Conservation (phyloP, 352 stramenopile species). For the Pythium periplocum region DNA sequence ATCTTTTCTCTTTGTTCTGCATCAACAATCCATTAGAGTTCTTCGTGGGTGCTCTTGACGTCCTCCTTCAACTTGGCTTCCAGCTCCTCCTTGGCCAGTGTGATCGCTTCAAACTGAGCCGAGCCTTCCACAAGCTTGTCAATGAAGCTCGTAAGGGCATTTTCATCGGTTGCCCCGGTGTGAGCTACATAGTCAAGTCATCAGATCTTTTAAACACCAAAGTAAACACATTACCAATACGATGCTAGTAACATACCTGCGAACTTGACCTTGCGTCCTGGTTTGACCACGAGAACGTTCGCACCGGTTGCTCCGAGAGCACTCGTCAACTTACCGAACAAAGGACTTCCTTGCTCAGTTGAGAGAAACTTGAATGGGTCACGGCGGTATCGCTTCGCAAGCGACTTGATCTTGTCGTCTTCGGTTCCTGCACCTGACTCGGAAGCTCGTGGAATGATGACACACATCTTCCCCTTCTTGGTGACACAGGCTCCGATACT, state of each 20-base stretch:
- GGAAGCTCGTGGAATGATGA: conserved; percentile 38
- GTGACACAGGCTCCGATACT: conserved; percentile 34
- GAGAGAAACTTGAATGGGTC: conserved; percentile 62
- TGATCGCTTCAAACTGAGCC: background rate
- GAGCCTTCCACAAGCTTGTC: background rate
- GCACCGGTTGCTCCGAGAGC: conserved; percentile 27
- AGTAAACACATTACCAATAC: background rate
- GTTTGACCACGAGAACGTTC: conserved; percentile 50
- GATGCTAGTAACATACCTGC: conserved; percentile 27
- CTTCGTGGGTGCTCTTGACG: too few species aligned
- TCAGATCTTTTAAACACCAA: background rate
- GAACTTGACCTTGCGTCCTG: conserved; percentile 57
- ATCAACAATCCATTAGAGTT: too few species aligned
- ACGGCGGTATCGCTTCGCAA: conserved; percentile 77
- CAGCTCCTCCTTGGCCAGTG: too few species aligned
- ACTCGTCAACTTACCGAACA: conserved; percentile 33
- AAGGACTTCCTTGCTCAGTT: conserved; percentile 22
- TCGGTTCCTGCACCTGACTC: background rate
- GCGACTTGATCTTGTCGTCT: conserved; percentile 34
- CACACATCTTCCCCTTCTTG: conserved; percentile 69
- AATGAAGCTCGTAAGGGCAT: background rate
- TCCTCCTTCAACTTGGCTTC: too few species aligned
- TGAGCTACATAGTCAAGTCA: background rate
- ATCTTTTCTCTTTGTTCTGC: too few species aligned
- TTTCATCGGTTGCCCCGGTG: background rate